A percentile compares a stretch with the other conserved stretches of the same genome.
These are phyloP conservation scores for Arthrocladium fulminans DNA, from an alignment of 2,329 filamentous ascomycete genomes.

Conservation along the genomic window DNA sequence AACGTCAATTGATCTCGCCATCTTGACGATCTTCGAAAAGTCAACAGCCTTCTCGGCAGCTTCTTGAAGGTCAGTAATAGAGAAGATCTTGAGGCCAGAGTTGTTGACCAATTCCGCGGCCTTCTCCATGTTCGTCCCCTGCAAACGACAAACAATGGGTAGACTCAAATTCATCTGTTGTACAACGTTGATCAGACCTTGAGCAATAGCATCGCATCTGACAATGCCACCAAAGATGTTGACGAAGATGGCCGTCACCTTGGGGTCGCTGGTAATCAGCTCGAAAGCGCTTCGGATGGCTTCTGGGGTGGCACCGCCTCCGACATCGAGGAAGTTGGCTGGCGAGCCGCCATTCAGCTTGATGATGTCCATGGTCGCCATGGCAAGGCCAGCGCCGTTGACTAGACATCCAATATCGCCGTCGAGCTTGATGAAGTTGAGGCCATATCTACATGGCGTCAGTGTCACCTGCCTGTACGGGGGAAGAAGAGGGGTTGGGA, in stretches of 20 bases:
- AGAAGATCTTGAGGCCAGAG: conserved; percentile 98
- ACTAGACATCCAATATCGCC: conserved; percentile 93
- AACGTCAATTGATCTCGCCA: conserved; percentile 94
- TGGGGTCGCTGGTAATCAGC: conserved; percentile 95
- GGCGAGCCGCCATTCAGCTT: conserved; percentile 95
- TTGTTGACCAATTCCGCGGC: conserved; percentile 91
- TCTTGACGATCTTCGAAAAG: conserved; percentile 98
- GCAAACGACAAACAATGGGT: conserved; percentile 91
- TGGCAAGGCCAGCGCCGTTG: conserved; percentile 97
- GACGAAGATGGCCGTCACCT: conserved; percentile 98
- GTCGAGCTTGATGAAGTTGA: conserved; percentile 99
- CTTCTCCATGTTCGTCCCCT: conserved; percentile 96
- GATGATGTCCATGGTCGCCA: conserved; percentile 99
- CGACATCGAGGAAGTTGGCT: conserved; percentile 98
- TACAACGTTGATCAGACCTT: conserved; percentile 90
- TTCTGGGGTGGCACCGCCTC: conserved; percentile 90
- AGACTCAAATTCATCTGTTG: conserved; percentile 92
- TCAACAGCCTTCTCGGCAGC: conserved; percentile 97
- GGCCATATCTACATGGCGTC: conserved; percentile 44
- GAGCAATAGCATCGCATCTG: conserved; percentile 92
- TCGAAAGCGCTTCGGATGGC: conserved; percentile 97
- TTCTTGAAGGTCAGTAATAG: conserved; percentile 93
- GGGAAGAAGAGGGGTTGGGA: background rate
- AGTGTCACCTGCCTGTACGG: conserved; percentile 1
- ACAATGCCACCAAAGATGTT: conserved; percentile 99